phyloP scores from a whole-genome alignment of 2,329 filamentous ascomycete genomes.

The Aspergillus fumigatus region DNA sequence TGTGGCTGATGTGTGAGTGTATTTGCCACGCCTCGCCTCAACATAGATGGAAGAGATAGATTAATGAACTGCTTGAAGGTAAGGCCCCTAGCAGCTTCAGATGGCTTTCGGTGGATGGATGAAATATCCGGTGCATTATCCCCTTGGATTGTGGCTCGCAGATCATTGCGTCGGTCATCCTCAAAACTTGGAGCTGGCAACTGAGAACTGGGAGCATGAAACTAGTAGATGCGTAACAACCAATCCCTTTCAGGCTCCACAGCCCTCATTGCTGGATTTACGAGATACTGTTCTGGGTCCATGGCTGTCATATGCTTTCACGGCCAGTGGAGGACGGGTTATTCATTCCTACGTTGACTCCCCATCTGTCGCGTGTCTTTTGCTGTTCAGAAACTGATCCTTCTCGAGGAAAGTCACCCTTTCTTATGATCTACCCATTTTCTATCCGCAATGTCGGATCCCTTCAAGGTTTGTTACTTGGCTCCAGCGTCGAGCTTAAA shows the following conservation, averaged over 20 bases:
- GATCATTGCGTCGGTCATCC: background rate
- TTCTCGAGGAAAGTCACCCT: background rate
- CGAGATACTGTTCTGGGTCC: too few relatives aligned
- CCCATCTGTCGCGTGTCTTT: background rate
- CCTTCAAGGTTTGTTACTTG: background rate
- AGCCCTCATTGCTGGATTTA: too few relatives aligned
- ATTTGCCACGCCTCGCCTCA: background rate
- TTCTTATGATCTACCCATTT: background rate
- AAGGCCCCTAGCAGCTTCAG: background rate
- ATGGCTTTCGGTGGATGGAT: background rate
- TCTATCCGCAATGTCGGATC: background rate
- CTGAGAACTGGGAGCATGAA: background rate
- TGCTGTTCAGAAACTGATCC: background rate
- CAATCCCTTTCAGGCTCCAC: background rate
- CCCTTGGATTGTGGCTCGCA: background rate
- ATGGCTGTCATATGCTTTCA: background rate
- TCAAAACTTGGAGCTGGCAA: background rate
- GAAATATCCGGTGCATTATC: too few relatives aligned
- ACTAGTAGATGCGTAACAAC: too few relatives aligned
- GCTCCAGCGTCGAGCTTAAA: background rate
- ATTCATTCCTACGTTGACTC: background rate
- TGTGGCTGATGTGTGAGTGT: background rate
- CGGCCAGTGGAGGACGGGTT: background rate
- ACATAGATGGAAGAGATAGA: background rate
- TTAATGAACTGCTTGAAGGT: background rate